Evolutionary conservation across 2,329 filamentous ascomycete genomes (phyloP).

Genomic region (Sporothrix schenckii): DNA sequence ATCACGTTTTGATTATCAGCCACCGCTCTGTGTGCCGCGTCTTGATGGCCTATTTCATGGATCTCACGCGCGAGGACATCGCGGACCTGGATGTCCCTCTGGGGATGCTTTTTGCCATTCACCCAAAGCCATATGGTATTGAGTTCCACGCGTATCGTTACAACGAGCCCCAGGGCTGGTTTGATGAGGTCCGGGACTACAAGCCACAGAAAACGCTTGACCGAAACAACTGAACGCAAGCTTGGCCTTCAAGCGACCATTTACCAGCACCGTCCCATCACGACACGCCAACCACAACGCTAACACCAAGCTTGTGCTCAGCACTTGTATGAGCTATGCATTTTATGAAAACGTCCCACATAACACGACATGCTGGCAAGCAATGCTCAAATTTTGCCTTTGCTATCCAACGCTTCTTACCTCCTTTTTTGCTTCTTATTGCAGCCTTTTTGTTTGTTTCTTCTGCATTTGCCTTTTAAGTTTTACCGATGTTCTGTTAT

Average conservation of each 20-base stretch:
- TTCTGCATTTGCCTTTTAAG: neutral
- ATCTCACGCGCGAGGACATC: slow-evolving; percentile 85
- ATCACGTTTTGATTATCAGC: slow-evolving; percentile 89
- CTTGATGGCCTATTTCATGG: slow-evolving; percentile 94
- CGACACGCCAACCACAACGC: neutral
- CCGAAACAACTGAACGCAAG: slow-evolving; percentile 41
- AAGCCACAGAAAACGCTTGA: slow-evolving; percentile 65
- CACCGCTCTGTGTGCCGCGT: slow-evolving; percentile 92
- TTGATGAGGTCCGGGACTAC: slow-evolving; percentile 84
- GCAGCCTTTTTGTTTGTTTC: neutral
- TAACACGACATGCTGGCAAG: slow-evolving; percentile 5
- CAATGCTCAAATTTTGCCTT: neutral
- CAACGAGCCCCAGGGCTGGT: slow-evolving; percentile 75
- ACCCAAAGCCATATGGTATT: slow-evolving; percentile 96
- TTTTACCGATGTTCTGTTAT: neutral
- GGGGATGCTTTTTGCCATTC: slow-evolving; percentile 90
- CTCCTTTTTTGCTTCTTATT: neutral
- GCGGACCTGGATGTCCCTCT: slow-evolving; percentile 92
- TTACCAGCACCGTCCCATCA: neutral
- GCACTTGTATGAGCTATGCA: slow-evolving; percentile 9
- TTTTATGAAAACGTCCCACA: slow-evolving; percentile 8
- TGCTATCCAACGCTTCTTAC: neutral
- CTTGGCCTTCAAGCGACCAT: neutral
- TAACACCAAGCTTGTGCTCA: neutral
- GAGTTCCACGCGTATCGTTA: slow-evolving; percentile 96